These are phyloP conservation scores for Psilocybe subaeruginosa DNA, from an alignment of 768 basidiomycete genomes.

Conservation along the genomic window DNA sequence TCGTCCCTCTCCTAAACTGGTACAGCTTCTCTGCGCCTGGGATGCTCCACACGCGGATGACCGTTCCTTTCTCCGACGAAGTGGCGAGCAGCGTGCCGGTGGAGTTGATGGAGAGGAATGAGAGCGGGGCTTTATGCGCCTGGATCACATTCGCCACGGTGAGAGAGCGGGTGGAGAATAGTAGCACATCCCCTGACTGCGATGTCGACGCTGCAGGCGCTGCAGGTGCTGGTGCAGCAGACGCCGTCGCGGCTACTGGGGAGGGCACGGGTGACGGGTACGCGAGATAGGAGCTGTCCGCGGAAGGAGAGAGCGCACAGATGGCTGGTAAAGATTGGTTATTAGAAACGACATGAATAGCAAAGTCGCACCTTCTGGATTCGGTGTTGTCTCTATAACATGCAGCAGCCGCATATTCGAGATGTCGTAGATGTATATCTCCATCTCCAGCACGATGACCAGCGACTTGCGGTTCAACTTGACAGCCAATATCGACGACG, in stretches of 20 bases:
- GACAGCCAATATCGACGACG: constrained; percentile 95
- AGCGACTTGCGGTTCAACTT: constrained; percentile 97
- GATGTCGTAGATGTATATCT: constrained; percentile 99
- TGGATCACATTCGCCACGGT: constrained; percentile 95
- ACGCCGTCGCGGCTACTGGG: constrained; percentile 47
- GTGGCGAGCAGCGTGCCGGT: constrained; percentile 92
- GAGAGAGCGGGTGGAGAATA: constrained; percentile 92
- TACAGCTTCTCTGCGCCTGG: constrained; percentile 93
- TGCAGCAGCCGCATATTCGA: constrained; percentile 97
- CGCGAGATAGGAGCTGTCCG: constrained; percentile 92
- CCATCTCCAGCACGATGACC: constrained; percentile 94
- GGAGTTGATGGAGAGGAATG: constrained; percentile 83
- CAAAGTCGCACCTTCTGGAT: constrained; percentile 78
- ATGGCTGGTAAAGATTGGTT: constrained; percentile 65
- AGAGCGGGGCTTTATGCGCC: constrained; percentile 94
- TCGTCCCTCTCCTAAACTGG: constrained; percentile 91
- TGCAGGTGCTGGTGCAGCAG: constrained; percentile 33
- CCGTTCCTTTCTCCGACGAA: constrained; percentile 93
- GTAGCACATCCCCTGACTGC: constrained; percentile 84
- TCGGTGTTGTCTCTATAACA: constrained; percentile 95
- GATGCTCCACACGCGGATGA: constrained; percentile 92
- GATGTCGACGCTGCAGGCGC: constrained; percentile 38
- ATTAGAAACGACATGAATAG: background rate
- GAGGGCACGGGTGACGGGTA: constrained; percentile 96
- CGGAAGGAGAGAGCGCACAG: constrained; percentile 91